Percentiles rank a stretch among this genome's conserved stretches.
phyloP scores from a whole-genome alignment of 2,329 filamentous ascomycete species.

The Trichoderma asperellum region DNA sequence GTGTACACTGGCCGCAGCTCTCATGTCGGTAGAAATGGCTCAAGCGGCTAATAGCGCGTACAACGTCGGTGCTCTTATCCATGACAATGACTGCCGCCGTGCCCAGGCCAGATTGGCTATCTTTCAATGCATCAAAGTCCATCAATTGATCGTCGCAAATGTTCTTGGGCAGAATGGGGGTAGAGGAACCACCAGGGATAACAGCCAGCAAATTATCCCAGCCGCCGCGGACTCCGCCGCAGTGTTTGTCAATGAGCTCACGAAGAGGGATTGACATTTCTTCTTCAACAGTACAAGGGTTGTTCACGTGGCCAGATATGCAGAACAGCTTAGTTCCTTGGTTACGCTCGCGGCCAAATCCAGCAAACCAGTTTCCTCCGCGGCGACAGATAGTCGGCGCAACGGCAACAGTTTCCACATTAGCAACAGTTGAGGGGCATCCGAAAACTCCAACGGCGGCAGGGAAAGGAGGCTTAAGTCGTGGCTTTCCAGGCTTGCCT shows the following conservation, averaged over 20 bases:
- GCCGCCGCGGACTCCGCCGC: conserved; percentile 91
- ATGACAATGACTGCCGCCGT: conserved; percentile 98
- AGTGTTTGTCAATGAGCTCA: conserved; percentile 97
- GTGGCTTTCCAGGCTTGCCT: conserved; percentile 97
- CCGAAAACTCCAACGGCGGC: conserved; percentile 97
- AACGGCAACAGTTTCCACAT: conserved; percentile 96
- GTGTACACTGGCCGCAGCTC: conserved; percentile 97
- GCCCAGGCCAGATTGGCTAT: conserved; percentile 94
- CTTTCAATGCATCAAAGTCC: conserved; percentile 99
- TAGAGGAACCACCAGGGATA: conserved; percentile 96
- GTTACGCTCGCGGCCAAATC: conserved; percentile 94
- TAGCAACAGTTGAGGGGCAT: conserved; percentile 96
- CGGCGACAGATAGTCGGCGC: conserved; percentile 94
- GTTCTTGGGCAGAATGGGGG: conserved; percentile 86
- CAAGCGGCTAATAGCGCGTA: conserved; percentile 89
- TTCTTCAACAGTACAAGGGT: conserved; percentile 96
- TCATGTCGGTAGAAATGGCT: conserved; percentile 99
- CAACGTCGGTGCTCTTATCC: conserved; percentile 96
- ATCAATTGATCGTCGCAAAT: conserved; percentile 95
- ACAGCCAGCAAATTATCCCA: conserved; percentile 97
- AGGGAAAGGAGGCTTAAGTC: conserved; percentile 97
- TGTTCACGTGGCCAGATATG: conserved; percentile 98
- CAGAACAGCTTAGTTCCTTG: conserved; percentile 97
- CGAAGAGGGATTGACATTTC: conserved; percentile 98
- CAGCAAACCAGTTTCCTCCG: conserved; percentile 89